Percentiles rank a stretch among this genome's conserved stretches.
Evolutionary conservation across 495 filamentous ascomycete genomes (phyloP).

Genomic region (Aspergillus incahuasiensis): DNA sequence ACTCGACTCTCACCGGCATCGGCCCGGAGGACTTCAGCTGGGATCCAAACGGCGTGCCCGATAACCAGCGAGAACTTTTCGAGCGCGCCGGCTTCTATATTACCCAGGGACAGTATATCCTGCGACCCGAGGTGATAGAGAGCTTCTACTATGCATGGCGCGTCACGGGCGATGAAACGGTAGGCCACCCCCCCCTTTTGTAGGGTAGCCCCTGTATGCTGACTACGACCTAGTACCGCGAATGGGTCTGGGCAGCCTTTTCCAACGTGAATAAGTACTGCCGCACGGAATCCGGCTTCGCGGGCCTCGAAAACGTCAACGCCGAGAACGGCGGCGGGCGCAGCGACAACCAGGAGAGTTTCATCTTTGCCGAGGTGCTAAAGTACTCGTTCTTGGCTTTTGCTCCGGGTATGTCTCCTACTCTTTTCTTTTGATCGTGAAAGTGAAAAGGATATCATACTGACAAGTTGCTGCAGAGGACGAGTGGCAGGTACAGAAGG

Average conservation of each 20-base stretch:
- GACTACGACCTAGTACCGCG: slow-evolving; percentile 54
- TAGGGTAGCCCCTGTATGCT: too few species aligned
- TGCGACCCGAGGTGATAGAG: slow-evolving; percentile 84
- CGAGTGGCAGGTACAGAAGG: slow-evolving; percentile 61
- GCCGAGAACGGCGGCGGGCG: slow-evolving; percentile 53
- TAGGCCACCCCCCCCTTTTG: slow-evolving; percentile 26
- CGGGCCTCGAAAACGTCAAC: slow-evolving; percentile 64
- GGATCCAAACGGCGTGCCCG: slow-evolving; percentile 50
- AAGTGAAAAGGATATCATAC: background rate
- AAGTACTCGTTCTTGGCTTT: slow-evolving; percentile 76
- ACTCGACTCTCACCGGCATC: slow-evolving; percentile 61
- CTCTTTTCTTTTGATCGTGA: background rate
- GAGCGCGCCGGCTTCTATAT: slow-evolving; percentile 69
- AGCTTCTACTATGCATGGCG: slow-evolving; percentile 86
- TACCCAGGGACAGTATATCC: slow-evolving; percentile 53
- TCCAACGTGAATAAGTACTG: slow-evolving; percentile 61
- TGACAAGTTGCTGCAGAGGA: slow-evolving; percentile 44
- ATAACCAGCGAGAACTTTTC: slow-evolving; percentile 54
- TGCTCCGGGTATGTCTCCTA: slow-evolving; percentile 12
- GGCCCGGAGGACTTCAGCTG: slow-evolving; percentile 77
- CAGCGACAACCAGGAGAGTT: slow-evolving; percentile 76
- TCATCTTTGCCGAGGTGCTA: slow-evolving; percentile 84
- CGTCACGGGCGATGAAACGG: slow-evolving; percentile 58
- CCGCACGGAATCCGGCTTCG: slow-evolving; percentile 62
- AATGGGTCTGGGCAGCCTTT: slow-evolving; percentile 86